Base-by-base conservation (phyloP, 73 alveolate species). In the Paramecium sexaurelia region DNA sequence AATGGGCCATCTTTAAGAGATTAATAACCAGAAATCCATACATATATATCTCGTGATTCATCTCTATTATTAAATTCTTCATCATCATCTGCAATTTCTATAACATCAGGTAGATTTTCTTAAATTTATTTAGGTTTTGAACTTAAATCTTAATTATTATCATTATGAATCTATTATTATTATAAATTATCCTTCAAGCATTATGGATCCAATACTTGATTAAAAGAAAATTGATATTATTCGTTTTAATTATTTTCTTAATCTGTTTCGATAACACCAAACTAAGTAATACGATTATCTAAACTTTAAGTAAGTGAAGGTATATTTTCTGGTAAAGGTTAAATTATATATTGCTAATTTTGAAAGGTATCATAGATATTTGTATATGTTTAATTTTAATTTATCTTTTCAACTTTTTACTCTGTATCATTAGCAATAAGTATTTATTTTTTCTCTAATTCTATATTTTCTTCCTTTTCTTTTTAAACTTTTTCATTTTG, bases 11-110 rank as follows among this genome's bases (percentile, higher is more conserved):
- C 83, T 32, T 61, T 61, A 29, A 29, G 13, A 22, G 43, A 32
- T 61, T 61, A 26, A 24, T 61, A 61, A 61, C 43, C 83, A 26
- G 83, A 26, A 61, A 61, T 61, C 83, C 83, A 61, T 8, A 61
- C 47, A 26, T 5, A 61, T 26, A 61, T 29, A 29, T 61, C 83
- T 29, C 26, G 20, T 3, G 83, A n/a, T 3, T 51, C 67, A 51
- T 51, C 67, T 29, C 45, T 26, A 22, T 61, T 61, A 6, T 5
- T 7, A 26, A 61, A 27, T 9, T 26, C 83, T 1, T 61, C 83
- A 13, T 61, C 83, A 29, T 61, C 83, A 22, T 61, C 83, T 10
- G 27, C 13, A 15, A 61, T 61, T 61, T 61, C 83, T 6, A 61
- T 61, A 13, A 61, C 7, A 6, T 61, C 67, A n/a, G 67, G 67